These are phyloP conservation scores for Aechmea fasciata DNA, from an alignment of 176 grass and related monocot species.

Conservation along the genomic window DNA sequence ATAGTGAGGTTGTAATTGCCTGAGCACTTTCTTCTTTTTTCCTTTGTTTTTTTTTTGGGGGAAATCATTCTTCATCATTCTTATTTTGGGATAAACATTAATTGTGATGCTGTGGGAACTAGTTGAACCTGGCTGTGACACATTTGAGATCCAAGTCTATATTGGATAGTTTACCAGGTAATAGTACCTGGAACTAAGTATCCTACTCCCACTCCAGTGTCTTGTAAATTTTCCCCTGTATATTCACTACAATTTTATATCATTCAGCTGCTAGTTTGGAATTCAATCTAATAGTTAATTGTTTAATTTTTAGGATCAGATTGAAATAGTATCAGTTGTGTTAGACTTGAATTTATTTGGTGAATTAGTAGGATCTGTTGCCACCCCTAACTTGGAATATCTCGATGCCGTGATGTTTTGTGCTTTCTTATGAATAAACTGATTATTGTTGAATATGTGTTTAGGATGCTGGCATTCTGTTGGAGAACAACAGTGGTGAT, in stretches of 20 bases:
- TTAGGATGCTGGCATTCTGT: constrained; percentile 35
- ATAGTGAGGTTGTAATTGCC: constrained; percentile 18
- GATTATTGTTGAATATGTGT: constrained; percentile 4
- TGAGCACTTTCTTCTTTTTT: background rate
- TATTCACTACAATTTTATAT: too few relatives aligned
- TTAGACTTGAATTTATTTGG: background rate
- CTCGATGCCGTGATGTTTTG: background rate
- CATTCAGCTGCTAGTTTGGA: too few relatives aligned
- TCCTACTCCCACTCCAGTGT: background rate
- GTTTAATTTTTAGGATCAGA: too few relatives aligned
- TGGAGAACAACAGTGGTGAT: constrained; percentile 26
- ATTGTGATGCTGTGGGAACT: background rate
- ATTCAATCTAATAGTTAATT: too few relatives aligned
- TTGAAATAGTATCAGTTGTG: too few relatives aligned
- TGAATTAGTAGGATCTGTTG: background rate
- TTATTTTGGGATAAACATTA: background rate
- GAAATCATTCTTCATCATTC: background rate
- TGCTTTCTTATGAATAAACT: constrained; percentile 4
- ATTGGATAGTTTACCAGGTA: background rate
- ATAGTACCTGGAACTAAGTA: background rate
- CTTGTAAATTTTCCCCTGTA: too few relatives aligned
- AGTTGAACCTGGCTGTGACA: background rate
- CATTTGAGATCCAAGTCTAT: background rate
- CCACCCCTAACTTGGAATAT: background rate
- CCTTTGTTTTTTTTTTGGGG: background rate